phyloP scores from a whole-genome alignment of 805 yeast species.

The Cyberlindnera subsufficiens region DNA sequence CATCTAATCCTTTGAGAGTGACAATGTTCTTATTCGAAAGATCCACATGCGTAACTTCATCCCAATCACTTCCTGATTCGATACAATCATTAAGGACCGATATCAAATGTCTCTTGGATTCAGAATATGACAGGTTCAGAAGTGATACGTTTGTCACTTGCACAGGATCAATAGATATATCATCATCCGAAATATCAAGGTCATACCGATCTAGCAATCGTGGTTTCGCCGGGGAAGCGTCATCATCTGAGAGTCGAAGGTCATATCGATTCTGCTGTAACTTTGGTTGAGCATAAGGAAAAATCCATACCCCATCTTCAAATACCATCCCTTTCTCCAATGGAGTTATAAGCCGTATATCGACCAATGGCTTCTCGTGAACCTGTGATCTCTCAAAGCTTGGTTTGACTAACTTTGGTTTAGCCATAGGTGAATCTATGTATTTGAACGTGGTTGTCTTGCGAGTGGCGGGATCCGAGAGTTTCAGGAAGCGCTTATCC shows the following conservation, averaged over 20 bases:
- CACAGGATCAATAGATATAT: conserved; percentile 9
- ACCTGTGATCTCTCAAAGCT: background rate
- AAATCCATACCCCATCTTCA: conserved; percentile 18
- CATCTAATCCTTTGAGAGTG: conserved; percentile 34
- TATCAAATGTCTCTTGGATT: conserved; percentile 35
- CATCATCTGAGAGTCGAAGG: background rate
- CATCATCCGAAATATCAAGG: conserved; percentile 1
- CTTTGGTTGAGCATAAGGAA: conserved; percentile 3
- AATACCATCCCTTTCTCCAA: conserved; percentile 19
- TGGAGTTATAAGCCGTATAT: conserved; percentile 19
- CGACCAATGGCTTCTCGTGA: conserved; percentile 1
- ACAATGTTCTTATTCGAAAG: conserved; percentile 28
- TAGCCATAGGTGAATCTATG: conserved; percentile 21
- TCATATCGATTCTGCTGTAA: background rate
- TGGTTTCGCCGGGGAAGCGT: background rate
- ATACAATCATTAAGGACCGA: conserved; percentile 36
- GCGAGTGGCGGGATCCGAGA: conserved; percentile 10
- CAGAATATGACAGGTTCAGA: conserved; percentile 39
- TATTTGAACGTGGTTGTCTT: conserved; percentile 17
- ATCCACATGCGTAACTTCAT: conserved; percentile 28
- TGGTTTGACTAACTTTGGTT: conserved; percentile 17
- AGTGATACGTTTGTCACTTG: conserved; percentile 38
- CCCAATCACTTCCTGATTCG: conserved; percentile 34
- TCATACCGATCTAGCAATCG: background rate
- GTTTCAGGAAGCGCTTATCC: conserved; percentile 13